A percentile compares a stretch with the other conserved stretches of the same genome.
phyloP scores from a whole-genome alignment of 139 green algal genomes.

The Diplosphaera chodatii region DNA sequence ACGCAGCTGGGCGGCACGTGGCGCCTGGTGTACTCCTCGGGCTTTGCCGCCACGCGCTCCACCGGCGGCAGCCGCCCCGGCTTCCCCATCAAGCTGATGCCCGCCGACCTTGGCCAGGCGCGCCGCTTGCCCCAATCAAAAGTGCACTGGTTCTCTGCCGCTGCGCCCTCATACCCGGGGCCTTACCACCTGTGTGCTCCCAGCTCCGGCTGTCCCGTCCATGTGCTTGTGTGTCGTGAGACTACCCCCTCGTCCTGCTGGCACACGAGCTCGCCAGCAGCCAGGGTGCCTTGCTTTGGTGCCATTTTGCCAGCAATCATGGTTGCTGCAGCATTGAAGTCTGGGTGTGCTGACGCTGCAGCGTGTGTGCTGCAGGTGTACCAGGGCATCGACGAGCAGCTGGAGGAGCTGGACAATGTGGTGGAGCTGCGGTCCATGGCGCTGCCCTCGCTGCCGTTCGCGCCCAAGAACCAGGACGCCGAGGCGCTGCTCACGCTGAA shows the following conservation, averaged over 20 bases:
- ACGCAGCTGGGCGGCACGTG: constrained; percentile 16
- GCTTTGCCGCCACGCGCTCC: constrained; percentile 8
- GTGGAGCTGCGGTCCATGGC: constrained; percentile 11
- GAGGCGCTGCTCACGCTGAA: constrained; percentile 8
- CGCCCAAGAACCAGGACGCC: background rate
- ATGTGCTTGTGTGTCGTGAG: no score
- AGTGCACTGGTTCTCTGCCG: no score
- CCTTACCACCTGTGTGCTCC: background rate
- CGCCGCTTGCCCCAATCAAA: no score
- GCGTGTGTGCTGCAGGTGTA: constrained; percentile 14
- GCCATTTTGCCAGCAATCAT: background rate
- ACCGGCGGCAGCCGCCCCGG: constrained; percentile 5
- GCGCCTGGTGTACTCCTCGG: constrained; percentile 21
- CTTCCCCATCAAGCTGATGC: background rate
- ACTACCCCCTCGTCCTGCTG: no score
- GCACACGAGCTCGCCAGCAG: background rate
- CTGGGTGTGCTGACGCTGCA: background rate
- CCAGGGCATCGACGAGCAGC: constrained; percentile 14
- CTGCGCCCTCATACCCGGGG: background rate
- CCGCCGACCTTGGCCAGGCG: constrained; percentile 5
- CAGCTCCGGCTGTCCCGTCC: no score
- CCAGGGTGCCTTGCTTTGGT: background rate
- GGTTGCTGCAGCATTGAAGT: background rate
- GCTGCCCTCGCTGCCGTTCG: constrained; percentile 10
- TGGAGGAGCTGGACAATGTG: constrained; percentile 19